Evolutionary conservation across 768 basidiomycete species (phyloP), one percentile per base, ranked within the genome.

Genomic region (Serendipita indica): DNA sequence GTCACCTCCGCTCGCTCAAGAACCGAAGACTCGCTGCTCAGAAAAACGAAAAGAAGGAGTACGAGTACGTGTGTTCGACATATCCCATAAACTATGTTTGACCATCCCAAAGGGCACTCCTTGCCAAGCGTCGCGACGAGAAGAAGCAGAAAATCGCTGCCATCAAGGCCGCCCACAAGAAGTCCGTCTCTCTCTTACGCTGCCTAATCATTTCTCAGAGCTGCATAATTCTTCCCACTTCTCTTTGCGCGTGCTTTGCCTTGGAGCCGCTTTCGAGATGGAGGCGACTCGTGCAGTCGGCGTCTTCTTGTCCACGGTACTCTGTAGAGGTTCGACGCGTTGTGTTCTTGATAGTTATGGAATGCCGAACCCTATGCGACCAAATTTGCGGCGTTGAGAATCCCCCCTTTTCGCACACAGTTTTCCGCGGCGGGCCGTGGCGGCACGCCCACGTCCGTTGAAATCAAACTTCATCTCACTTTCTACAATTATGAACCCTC

Each of bases 31-130:
- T 89, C 69, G 88, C 91, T 68, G 79, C 76, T 71, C 92, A 94
- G 78, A 91, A 91, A 77, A 93, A 91, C 74, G 89, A 92, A 75
- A 89, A 94, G 75, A 68, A 79, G 60, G 94, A 97, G 76, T 97
- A 85, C 80, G 88, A 94, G 82, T 85, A 67, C 54, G 83, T 71
- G 33, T 13, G 33, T 2, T 52, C 20, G 35, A n/a, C 39, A n/a
- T 10, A 56, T 49, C 37, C 58, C 37, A 33, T 57, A 18, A 33
- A 33, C 35, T 57, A 46, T 60, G 59, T 58, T 37, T 54, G 25
- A 57, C 25, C 22, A 37, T 52, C 32, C 20, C 54, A 2, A 61
- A 85, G 82, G 33, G 75, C 77, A 61, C 75, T 93, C 69, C 70
- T 96, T 59, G 75, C 83, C 74, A 93, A 96, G 78, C 91, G 89